phyloP scores from a whole-genome alignment of 202 grass and related monocot genomes.

The Zoysia matrella region DNA sequence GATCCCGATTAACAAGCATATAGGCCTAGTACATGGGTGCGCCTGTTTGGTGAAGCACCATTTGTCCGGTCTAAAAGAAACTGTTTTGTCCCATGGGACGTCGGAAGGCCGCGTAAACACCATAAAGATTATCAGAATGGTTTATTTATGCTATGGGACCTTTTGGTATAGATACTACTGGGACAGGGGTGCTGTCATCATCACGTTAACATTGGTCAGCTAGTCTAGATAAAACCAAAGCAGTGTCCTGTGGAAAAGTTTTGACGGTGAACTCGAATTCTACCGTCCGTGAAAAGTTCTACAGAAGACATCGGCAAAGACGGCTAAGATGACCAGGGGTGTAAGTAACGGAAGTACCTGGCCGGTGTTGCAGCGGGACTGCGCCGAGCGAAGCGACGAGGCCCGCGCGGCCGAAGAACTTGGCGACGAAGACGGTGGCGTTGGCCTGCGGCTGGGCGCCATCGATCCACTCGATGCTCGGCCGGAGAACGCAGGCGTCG shows the following conservation, averaged over 20 bases:
- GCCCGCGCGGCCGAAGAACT: conserved; percentile 86
- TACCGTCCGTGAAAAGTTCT: too few relatives aligned
- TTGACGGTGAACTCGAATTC: not conserved
- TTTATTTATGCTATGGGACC: not conserved
- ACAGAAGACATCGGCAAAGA: too few relatives aligned
- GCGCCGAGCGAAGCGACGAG: conserved; percentile 84
- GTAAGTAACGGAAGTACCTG: conserved; percentile 41
- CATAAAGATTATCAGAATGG: not conserved
- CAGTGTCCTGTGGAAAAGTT: not conserved
- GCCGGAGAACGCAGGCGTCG: conserved; percentile 77
- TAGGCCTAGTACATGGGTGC: not conserved
- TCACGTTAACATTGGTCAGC: conserved; percentile 24
- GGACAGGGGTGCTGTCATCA: not conserved
- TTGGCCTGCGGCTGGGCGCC: too few relatives aligned
- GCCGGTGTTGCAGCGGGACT: conserved; percentile 69
- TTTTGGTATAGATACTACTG: not conserved
- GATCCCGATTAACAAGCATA: conserved; percentile 28
- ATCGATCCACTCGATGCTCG: conserved; percentile 69
- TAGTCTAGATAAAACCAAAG: conserved; percentile 14
- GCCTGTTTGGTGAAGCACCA: conserved; percentile 18
- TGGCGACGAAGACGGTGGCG: too few relatives aligned
- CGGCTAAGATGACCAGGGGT: not conserved
- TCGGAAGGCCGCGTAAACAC: conserved; percentile 52
- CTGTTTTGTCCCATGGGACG: conserved; percentile 49
- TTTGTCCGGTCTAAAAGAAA: conserved; percentile 35